Percentiles rank a stretch among this genome's conserved stretches.
Evolutionary conservation across 2,329 filamentous ascomycete genomes (phyloP).

Genomic region (Xylaria sp.): DNA sequence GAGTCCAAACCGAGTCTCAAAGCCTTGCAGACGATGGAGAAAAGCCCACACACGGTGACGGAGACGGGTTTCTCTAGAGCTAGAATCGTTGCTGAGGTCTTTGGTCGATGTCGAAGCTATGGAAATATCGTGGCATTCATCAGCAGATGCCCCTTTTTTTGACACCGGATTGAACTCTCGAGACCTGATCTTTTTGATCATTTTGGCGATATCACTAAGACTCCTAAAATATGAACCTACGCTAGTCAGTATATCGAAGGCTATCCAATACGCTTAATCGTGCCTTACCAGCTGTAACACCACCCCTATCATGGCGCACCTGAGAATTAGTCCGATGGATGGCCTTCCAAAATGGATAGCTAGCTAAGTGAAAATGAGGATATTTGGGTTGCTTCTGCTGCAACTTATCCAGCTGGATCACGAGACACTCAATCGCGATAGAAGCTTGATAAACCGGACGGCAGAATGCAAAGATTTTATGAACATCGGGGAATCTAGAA

Average conservation of each 20-base stretch:
- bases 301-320: constrained; percentile 67
- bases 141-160: constrained; percentile 40
- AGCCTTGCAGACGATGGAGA: constrained; percentile 64
- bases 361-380: constrained; percentile 59
- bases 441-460: constrained; percentile 65
- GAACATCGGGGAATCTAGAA: constrained; percentile 59
- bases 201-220: constrained; percentile 55
- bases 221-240: constrained; percentile 55
- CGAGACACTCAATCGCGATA: constrained; percentile 57
- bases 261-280: neutral
- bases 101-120: constrained; percentile 53
- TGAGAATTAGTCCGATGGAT: constrained; percentile 65
- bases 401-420: constrained; percentile 60
- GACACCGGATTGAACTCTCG: constrained; percentile 50
- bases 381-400: constrained; percentile 52
- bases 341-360: constrained; percentile 64
- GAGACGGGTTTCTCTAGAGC: constrained; percentile 51
- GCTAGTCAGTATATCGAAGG: constrained; percentile 25
- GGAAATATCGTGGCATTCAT: constrained; percentile 48
- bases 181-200: constrained; percentile 57
- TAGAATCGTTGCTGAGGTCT: constrained; percentile 49
- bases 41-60: constrained; percentile 61
- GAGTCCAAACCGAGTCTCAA: constrained; percentile 66
- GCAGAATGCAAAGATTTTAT: constrained; percentile 65
- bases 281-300: constrained; percentile 62